A percentile compares a stretch with the other conserved stretches of the same genome.
Evolutionary conservation across 2,329 filamentous ascomycete genomes (phyloP).

Genomic region (Trichoderma breve): DNA sequence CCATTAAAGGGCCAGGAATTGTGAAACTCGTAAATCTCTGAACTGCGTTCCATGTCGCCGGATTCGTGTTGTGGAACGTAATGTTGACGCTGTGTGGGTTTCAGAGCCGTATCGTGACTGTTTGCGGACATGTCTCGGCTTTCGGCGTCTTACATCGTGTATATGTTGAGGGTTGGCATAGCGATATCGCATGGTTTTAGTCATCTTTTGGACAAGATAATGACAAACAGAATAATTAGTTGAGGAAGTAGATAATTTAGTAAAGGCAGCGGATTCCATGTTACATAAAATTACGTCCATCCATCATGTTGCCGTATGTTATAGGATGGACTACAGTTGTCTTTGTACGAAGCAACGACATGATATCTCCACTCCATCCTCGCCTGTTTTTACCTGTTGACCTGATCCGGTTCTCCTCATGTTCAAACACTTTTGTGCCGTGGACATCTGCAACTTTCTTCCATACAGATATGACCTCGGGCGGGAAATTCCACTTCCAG

Average conservation of each 20-base stretch:
- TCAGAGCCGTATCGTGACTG: neutral
- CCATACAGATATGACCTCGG: neutral
- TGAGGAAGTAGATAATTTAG: neutral
- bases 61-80: neutral
- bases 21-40: neutral
- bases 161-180: neutral
- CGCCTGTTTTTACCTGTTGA: no score
- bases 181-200: neutral
- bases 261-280: neutral
- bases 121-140: constrained; percentile 5
- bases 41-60: neutral
- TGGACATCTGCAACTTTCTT: neutral
- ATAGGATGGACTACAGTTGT: neutral
- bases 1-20: neutral
- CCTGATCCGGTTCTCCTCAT: neutral
- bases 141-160: neutral
- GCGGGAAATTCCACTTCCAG: neutral
- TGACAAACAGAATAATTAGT: neutral
- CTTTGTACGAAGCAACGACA: neutral
- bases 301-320: constrained; percentile 1
- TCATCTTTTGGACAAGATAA: neutral
- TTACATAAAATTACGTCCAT: neutral
- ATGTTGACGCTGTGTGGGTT: neutral
- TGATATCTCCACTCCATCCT: neutral
- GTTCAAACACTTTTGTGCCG: neutral